A percentile compares a stretch with the other conserved stretches of the same genome.
Conservation (phyloP, 495 filamentous ascomycete genomes). For the Tuber umbilicatum region DNA sequence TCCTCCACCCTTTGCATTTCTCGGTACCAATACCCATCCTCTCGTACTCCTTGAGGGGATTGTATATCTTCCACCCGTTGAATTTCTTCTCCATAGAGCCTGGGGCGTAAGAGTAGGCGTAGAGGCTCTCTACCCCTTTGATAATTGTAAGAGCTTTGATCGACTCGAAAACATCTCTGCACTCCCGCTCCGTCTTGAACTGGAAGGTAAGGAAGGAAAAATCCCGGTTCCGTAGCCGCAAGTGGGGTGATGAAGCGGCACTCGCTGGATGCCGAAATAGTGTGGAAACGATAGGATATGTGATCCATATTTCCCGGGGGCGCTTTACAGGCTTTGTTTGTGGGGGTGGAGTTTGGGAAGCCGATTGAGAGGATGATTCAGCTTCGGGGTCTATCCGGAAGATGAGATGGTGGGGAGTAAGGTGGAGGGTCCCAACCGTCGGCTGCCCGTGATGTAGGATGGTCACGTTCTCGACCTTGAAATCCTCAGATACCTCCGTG, state of each 20-base stretch:
- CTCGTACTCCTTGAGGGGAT: constrained; percentile 51
- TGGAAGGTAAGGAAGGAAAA: constrained; percentile 90
- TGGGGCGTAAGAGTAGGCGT: constrained; percentile 79
- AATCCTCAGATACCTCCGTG: constrained; percentile 14
- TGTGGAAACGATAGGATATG: constrained; percentile 79
- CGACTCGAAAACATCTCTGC: constrained; percentile 80
- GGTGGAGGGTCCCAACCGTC: constrained; percentile 56
- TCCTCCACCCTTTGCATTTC: constrained; percentile 66
- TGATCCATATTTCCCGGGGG: constrained; percentile 80
- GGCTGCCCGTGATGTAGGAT: constrained; percentile 57
- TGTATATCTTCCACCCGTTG: constrained; percentile 83
- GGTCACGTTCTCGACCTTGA: constrained; percentile 58
- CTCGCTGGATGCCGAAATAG: constrained; percentile 63
- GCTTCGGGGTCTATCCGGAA: constrained; percentile 48
- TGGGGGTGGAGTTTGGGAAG: constrained; percentile 6
- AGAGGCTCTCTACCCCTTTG: constrained; percentile 77
- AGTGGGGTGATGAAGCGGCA: constrained; percentile 68
- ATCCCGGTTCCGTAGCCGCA: constrained; percentile 84
- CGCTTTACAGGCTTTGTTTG: constrained; percentile 14
- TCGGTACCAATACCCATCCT: constrained; percentile 41
- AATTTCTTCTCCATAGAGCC: constrained; percentile 65
- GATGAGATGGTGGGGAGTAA: constrained; percentile 62
- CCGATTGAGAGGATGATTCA: constrained; percentile 8
- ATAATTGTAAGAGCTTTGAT: constrained; percentile 78
- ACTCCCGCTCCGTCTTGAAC: constrained; percentile 66